Conservation (phyloP, 345 rosid genomes). For the Dovyalis caffra region DNA sequence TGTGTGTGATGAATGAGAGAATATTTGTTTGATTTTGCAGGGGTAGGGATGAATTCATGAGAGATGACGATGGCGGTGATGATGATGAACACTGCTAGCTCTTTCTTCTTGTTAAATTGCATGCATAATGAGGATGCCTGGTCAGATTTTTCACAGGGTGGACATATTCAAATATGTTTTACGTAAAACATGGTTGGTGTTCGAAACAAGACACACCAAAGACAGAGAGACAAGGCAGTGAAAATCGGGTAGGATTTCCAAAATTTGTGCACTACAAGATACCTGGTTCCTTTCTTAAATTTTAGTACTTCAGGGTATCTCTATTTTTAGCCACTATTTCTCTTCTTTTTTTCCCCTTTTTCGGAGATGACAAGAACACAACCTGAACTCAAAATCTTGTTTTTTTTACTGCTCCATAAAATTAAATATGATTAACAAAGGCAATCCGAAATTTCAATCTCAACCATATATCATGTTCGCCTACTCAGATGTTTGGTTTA, state of each 20-base stretch:
- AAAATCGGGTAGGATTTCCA: slow-evolving; percentile 1
- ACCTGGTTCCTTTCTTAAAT: neutral
- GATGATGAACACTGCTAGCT: neutral
- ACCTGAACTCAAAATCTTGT: neutral
- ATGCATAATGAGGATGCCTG: neutral
- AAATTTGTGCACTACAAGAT: neutral
- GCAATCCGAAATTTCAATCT: neutral
- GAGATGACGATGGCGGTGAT: neutral
- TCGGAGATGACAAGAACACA: neutral
- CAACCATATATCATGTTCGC: neutral
- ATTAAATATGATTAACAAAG: neutral
- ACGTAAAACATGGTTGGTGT: slow-evolving; percentile 35
- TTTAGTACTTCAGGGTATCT: neutral
- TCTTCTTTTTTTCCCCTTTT: no score
- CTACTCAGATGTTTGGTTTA: no score
- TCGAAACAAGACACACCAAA: neutral
- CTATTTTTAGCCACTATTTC: neutral
- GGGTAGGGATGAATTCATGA: neutral
- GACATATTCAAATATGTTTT: slow-evolving; percentile 37
- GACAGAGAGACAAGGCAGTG: neutral
- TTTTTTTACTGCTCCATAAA: neutral
- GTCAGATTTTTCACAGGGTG: slow-evolving; percentile 12
- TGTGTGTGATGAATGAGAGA: neutral
- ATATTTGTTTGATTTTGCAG: neutral
- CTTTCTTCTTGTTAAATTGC: neutral